Conservation (phyloP, 306 rosid genomes). For the Lagenaria siceraria region DNA sequence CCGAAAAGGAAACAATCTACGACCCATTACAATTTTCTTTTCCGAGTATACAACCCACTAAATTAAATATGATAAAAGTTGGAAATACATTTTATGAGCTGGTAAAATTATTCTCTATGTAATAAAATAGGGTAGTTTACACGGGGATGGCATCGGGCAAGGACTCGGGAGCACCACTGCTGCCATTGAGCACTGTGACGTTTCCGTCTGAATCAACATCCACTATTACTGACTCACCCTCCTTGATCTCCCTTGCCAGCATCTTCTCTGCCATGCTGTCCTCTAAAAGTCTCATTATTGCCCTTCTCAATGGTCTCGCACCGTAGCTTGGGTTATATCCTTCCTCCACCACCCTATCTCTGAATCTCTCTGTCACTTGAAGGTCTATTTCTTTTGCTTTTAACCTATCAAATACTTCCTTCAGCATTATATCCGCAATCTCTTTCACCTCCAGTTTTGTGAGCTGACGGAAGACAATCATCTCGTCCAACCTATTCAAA, state of each 20-base stretch:
- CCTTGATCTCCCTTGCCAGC: slow-evolving; percentile 89
- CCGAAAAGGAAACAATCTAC: too few species aligned
- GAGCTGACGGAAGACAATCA: slow-evolving; percentile 91
- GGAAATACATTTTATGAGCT: not conserved
- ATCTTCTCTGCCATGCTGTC: slow-evolving; percentile 99
- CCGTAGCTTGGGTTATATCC: slow-evolving; percentile 96
- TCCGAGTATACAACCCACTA: not conserved
- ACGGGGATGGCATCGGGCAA: slow-evolving; percentile 47
- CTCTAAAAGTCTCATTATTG: slow-evolving; percentile 93
- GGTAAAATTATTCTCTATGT: not conserved
- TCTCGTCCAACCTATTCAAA: slow-evolving; percentile 85
- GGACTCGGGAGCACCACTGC: slow-evolving; percentile 48
- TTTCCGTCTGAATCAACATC: slow-evolving; percentile 87
- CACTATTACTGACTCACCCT: slow-evolving; percentile 87
- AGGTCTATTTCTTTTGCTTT: slow-evolving; percentile 67
- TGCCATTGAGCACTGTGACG: slow-evolving; percentile 79
- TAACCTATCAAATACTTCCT: slow-evolving; percentile 86
- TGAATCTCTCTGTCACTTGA: slow-evolving; percentile 85
- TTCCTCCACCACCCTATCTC: slow-evolving; percentile 86
- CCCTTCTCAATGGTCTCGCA: slow-evolving; percentile 94
- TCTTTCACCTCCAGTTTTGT: slow-evolving; percentile 92
- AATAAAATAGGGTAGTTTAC: slow-evolving; percentile 8
- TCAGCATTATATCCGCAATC: slow-evolving; percentile 85
- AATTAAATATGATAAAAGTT: not conserved
- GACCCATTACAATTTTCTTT: too few species aligned